Evolutionary conservation across 176 grass and related monocot genomes (phyloP), one percentile per base, ranked within the genome.

Genomic region (Dendrocalamus sinicus): DNA sequence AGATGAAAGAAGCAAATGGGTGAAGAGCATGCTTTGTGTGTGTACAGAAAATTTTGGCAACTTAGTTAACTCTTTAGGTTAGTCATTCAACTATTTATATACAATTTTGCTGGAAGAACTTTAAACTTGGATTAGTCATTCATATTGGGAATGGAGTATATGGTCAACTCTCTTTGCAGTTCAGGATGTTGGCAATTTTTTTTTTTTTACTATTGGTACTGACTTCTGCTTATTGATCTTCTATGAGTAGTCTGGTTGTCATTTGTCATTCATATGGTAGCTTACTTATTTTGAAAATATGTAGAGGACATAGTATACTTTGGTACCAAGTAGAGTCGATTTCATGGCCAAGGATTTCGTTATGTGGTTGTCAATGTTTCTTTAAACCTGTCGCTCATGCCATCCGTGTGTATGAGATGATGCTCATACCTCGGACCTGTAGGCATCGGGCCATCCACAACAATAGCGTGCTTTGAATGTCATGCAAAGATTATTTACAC

Each of bases 21-120:
- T 50, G 53, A 81, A 76, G 89, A 81, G 53, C 81, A 81, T 85
- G 70, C 14, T 71, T 76, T 81, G 57, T 71, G 54, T 46, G 54
- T 91, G 76, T 63, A 48, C 81, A 70, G 20, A 53, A 81, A 88
- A 72, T 91, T 91, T 85, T 85, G 76, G 85, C 80, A 7, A 76
- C 40, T 35, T 88, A 84, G 80, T 76, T 28, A 69, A 73, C 70
- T 78, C 1, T 57, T 22, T 91, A 88, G 85, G 28, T 65, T 88
- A 81, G 53, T 41, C 54, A 81, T 84, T 91, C 70, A 80, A 39
- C 62, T 84, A 76, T 70, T 59, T 24, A 87, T 84, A 88, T 37
- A 13, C n/a, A 78, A 30, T 67, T 75, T 65, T 80, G 55, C 23
- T 87, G 62, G 35, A 69, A 47, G 15, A n/a, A 80, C 43, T 5